Evolutionary conservation across 2,329 filamentous ascomycete species (phyloP).

Genomic region (Cryphonectria nitschkei): DNA sequence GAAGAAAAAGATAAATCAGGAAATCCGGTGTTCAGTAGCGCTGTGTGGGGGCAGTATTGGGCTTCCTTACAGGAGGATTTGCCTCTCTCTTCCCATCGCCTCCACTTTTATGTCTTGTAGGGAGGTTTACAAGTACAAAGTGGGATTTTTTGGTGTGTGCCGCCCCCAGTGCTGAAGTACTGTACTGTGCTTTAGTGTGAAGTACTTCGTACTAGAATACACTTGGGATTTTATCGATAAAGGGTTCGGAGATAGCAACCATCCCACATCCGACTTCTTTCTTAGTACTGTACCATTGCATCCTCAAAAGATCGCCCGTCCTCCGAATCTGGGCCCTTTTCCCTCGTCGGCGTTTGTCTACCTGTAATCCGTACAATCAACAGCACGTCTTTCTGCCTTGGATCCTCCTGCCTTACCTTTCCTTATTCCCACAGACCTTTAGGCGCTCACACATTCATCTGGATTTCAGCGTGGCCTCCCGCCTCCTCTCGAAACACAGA

Average conservation of each 20-base stretch:
- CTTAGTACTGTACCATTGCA: not conserved
- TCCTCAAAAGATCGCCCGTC: not conserved
- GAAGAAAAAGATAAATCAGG: not conserved
- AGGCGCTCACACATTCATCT: not conserved
- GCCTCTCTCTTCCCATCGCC: not conserved
- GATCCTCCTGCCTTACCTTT: not conserved
- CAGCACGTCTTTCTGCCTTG: not conserved
- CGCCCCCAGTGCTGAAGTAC: not conserved
- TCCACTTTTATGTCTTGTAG: not conserved
- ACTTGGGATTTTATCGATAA: not conserved
- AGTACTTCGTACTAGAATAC: no score
- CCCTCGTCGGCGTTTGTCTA: not conserved
- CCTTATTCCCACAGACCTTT: not conserved
- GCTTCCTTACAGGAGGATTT: not conserved
- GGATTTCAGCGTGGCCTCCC: not conserved
- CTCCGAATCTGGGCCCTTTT: not conserved
- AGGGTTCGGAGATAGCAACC: constrained; percentile 6
- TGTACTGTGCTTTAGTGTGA: no score
- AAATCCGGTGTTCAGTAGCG: no score
- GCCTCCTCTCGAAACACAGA: not conserved
- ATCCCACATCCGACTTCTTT: constrained; percentile 5
- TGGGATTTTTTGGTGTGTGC: not conserved
- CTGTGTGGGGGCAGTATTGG: no score
- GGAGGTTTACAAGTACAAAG: no score
- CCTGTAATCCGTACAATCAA: constrained; percentile 1